Conservation (phyloP, 352 stramenopile species). For the Phytophthora kernoviae region DNA sequence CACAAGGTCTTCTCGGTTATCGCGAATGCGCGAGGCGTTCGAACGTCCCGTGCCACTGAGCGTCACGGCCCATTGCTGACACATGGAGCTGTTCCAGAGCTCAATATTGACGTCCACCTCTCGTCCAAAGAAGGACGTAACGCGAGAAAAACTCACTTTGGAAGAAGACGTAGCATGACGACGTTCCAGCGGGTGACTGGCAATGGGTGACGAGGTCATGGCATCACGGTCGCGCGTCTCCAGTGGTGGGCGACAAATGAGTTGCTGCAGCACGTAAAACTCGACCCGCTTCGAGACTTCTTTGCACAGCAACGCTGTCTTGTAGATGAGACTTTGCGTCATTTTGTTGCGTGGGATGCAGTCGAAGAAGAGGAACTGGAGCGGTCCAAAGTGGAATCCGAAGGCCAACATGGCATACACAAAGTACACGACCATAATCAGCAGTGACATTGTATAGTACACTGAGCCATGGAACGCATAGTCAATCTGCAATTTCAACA, state of each 20-base stretch:
- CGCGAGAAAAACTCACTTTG: constrained; percentile 34
- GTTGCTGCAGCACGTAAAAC: constrained; percentile 62
- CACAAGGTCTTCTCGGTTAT: constrained; percentile 2
- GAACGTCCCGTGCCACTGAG: constrained; percentile 29
- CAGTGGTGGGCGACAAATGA: constrained; percentile 47
- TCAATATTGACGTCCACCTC: constrained; percentile 62
- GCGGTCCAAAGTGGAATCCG: constrained; percentile 75
- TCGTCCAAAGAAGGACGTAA: constrained; percentile 64
- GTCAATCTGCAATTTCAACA: constrained; percentile 53
- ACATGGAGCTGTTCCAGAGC: constrained; percentile 74
- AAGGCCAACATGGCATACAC: constrained; percentile 71
- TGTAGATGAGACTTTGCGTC: constrained; percentile 56
- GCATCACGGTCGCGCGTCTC: constrained; percentile 37
- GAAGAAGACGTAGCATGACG: constrained; percentile 5
- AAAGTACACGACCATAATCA: constrained; percentile 72
- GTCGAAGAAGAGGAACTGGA: constrained; percentile 85
- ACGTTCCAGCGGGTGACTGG: constrained; percentile 27
- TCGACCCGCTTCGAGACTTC: constrained; percentile 48
- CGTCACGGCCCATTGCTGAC: constrained; percentile 43
- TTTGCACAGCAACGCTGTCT: constrained; percentile 37
- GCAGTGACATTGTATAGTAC: constrained; percentile 67
- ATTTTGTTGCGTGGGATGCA: constrained; percentile 61
- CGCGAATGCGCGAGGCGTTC: constrained; percentile 20
- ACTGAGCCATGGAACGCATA: constrained; percentile 79
- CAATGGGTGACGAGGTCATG: constrained; percentile 36